Evolutionary conservation across 2,329 filamentous ascomycete species (phyloP).

Genomic region (Triangularia setosa): DNA sequence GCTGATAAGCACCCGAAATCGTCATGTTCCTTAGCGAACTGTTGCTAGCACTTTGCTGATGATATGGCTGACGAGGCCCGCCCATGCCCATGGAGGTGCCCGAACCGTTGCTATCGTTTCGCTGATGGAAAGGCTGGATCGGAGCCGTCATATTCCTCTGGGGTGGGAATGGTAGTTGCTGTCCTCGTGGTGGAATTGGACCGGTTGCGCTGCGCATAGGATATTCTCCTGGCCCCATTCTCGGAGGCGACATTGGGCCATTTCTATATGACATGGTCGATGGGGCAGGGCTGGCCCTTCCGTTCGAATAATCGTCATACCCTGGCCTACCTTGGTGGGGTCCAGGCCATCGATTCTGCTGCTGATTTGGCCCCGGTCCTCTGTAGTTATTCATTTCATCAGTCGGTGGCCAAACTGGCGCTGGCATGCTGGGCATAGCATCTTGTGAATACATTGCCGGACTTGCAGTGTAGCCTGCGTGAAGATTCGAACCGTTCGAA

Average conservation of each 20-base stretch:
- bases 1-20: slow-evolving; percentile 4
- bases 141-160: slow-evolving; percentile 36
- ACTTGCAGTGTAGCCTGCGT: slow-evolving; percentile 25
- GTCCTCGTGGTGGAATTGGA: slow-evolving; percentile 27
- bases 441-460: slow-evolving; percentile 27
- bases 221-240: slow-evolving; percentile 23
- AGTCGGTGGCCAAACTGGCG: slow-evolving; percentile 26
- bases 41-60: slow-evolving; percentile 22
- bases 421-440: slow-evolving; percentile 27
- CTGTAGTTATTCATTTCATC: slow-evolving; percentile 17
- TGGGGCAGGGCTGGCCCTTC: slow-evolving; percentile 31
- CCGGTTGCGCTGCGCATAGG: slow-evolving; percentile 29
- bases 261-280: slow-evolving; percentile 26
- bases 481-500: slow-evolving; percentile 26
- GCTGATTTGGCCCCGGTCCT: slow-evolving; percentile 13
- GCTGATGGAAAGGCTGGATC: slow-evolving; percentile 22
- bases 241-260: slow-evolving; percentile 22
- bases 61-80: slow-evolving; percentile 12
- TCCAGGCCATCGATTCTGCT: neutral
- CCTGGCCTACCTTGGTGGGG: neutral
- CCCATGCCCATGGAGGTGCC: neutral
- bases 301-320: slow-evolving; percentile 24
- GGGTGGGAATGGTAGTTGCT: slow-evolving; percentile 25
- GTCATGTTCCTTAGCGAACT: slow-evolving; percentile 22
- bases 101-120: slow-evolving; percentile 14